Evolutionary conservation across 805 yeast genomes (phyloP), one percentile per base, ranked within the genome.

Genomic region (Lipomyces starkeyi): DNA sequence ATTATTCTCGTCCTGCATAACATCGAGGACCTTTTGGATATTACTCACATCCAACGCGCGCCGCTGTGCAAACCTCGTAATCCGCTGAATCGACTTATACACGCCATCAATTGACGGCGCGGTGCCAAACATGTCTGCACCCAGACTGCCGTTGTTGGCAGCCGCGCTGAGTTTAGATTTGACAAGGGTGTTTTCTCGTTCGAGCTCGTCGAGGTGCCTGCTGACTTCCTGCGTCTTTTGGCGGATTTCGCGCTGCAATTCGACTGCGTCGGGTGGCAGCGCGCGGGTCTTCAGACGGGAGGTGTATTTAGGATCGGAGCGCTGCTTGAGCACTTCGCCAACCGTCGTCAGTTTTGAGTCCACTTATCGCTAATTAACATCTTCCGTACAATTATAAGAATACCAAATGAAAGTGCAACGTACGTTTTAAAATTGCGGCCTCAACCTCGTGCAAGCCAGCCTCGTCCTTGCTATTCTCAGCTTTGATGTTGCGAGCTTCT

Each of bases 231-330:
- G 57, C 32, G 59, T 6, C 47, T 58, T 32, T 32, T 29, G 43
- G 6, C 72, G 68, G 25, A 69, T 34, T 25, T 69, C 58, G 14
- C 64, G 59, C 37, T 69, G 72, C 9, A 68, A 27, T 25, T 64
- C 69, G 8, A 20, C 52, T 13, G 68, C 72, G 27, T 67, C 71
- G 6, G 65, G 62, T 20, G 71, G 64, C 20, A 69, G 55, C 13
- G 64, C 54, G 4, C 69, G 64, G 1, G 63, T 32, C 34, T 56
- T 52, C 34, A 68, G 52, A 8, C 68, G 62, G 3, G 63, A 17
- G 8, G 62, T 20, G 34, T 58, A 58, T 25, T 55, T 59, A 20
- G 64, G 25, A 43, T 68, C 68, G n/a, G 68, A 58, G 11, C 68
- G 65, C 13, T 52, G 59, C 29, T 60, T 64, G 6, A 64, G 32